A percentile compares a stretch with the other conserved stretches of the same genome.
Conservation (phyloP, 306 rosid species). For the Luffa acutangula region DNA sequence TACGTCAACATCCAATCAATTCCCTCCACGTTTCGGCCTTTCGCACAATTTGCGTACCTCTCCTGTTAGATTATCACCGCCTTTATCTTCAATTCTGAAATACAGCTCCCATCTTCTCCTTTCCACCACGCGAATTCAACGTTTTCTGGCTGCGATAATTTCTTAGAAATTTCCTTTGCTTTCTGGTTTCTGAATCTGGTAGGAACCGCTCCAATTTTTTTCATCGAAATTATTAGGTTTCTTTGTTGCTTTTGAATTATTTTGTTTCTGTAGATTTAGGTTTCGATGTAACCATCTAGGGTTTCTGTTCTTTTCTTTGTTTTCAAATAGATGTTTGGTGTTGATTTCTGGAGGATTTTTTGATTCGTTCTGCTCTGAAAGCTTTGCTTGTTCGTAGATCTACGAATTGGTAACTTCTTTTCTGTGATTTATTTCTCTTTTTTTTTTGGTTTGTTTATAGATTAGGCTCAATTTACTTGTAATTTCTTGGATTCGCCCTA, state of each 20-base stretch:
- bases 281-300: not conserved
- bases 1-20: slow-evolving; percentile 1
- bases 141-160: slow-evolving; percentile 1
- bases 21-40: not conserved
- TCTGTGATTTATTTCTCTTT: not conserved
- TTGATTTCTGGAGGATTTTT: not conserved
- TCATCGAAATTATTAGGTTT: not conserved
- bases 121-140: not conserved
- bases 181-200: slow-evolving; percentile 7
- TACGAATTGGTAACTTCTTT: not conserved
- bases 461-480: not conserved
- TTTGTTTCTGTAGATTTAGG: not conserved
- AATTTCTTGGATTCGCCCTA: not conserved
- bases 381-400: not conserved
- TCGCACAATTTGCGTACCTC: not conserved
- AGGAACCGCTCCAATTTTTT: not conserved
- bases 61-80: not conserved
- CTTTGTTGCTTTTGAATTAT: not conserved
- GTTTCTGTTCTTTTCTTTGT: not conserved
- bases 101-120: not conserved
- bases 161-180: not conserved
- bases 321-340: not conserved
- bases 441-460: not conserved
- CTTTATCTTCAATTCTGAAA: not conserved
- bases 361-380: not conserved